Evolutionary conservation across 306 rosid genomes (phyloP).

Genomic region (Benincasa hispida): DNA sequence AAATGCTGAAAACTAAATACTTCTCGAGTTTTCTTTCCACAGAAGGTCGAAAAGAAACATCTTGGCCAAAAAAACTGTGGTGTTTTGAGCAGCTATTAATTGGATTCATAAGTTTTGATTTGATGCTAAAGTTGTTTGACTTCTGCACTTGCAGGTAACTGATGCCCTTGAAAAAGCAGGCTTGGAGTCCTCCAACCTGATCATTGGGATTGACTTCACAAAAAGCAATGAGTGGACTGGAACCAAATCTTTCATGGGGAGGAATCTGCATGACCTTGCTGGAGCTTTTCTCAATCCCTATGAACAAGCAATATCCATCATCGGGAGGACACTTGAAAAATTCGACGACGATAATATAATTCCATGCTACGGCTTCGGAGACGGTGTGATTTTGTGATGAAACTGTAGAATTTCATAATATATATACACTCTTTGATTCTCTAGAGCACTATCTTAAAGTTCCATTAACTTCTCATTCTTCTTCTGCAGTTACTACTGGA

Average conservation of each 20-base stretch:
- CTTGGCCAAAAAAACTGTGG: neutral
- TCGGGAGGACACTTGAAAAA: conserved; percentile 16
- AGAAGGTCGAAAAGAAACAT: neutral
- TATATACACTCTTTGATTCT: neutral
- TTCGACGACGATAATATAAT: conserved; percentile 23
- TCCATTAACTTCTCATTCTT: neutral
- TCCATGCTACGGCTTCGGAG: conserved; percentile 28
- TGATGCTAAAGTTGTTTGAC: neutral
- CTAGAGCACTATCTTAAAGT: neutral
- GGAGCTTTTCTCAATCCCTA: conserved; percentile 21
- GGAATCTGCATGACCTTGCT: conserved; percentile 17
- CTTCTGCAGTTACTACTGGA: conserved; percentile 14
- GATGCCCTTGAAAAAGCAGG: conserved; percentile 22
- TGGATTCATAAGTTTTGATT: neutral
- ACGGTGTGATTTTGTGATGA: conserved; percentile 6
- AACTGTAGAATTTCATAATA: neutral
- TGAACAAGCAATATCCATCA: conserved; percentile 22
- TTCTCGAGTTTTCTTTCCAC: neutral
- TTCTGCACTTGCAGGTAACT: conserved; percentile 10
- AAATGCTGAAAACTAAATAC: neutral
- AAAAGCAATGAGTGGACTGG: conserved; percentile 28
- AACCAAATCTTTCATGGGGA: conserved; percentile 11
- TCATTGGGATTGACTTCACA: conserved; percentile 24
- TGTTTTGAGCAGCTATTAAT: neutral
- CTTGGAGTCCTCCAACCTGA: conserved; percentile 19